Evolutionary conservation across 2,329 filamentous ascomycete species (phyloP).

Genomic region (Triangularia setosa): DNA sequence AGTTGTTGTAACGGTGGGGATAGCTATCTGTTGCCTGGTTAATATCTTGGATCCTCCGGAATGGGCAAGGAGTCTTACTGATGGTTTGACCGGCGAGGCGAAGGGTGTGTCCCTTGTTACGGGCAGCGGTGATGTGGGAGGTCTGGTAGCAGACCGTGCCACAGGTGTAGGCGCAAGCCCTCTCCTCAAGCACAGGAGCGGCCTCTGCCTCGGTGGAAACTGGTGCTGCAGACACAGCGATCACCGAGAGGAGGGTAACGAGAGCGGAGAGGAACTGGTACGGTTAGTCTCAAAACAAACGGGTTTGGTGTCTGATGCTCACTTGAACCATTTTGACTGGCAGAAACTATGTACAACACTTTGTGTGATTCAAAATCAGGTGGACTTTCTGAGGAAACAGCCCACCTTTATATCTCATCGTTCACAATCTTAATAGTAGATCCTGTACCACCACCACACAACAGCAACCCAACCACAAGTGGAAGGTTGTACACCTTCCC

Average conservation of each 20-base stretch:
- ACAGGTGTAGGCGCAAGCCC: conserved; percentile 35
- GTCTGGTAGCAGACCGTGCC: conserved; percentile 36
- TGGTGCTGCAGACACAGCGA: conserved; percentile 21
- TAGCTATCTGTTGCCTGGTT: conserved; percentile 32
- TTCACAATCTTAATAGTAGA: not conserved
- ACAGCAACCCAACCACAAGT: not conserved
- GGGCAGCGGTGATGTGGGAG: conserved; percentile 32
- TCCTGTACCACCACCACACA: not conserved
- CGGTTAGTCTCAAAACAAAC: not conserved
- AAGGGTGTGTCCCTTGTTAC: conserved; percentile 34
- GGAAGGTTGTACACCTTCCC: not conserved
- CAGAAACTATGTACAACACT: not conserved
- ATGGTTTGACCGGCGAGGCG: conserved; percentile 26
- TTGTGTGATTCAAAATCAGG: not conserved
- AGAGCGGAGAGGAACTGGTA: conserved; percentile 20
- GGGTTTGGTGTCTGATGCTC: not conserved
- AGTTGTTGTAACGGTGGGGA: conserved; percentile 43
- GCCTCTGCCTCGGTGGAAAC: conserved; percentile 7
- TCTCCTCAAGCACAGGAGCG: conserved; percentile 19
- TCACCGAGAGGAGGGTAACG: conserved; percentile 15
- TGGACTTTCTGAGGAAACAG: not conserved
- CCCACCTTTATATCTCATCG: not conserved
- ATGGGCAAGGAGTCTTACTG: conserved; percentile 21
- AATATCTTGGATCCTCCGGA: not conserved
- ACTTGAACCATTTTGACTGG: conserved; percentile 16